Evolutionary conservation across 2,329 filamentous ascomycete species (phyloP).

Genomic region (Myriosclerotinia scirpicola): DNA sequence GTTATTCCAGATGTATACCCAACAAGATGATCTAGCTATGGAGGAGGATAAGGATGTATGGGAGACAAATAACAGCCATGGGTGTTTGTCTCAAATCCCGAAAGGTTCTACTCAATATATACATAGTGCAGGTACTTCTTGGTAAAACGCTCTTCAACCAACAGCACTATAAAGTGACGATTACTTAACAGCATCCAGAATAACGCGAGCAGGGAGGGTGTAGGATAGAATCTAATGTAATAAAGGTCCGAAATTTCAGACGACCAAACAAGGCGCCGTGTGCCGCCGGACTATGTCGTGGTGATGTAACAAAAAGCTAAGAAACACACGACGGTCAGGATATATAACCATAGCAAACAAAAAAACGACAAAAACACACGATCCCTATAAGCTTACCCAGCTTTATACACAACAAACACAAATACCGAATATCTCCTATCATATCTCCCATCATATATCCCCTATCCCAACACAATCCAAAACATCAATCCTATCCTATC

Average conservation of each 20-base stretch:
- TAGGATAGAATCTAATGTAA: neutral
- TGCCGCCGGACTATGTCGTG: neutral
- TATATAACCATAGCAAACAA: slow-evolving; percentile 19
- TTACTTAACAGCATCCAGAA: neutral
- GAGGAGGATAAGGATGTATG: neutral
- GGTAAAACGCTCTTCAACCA: neutral
- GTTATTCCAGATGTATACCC: neutral
- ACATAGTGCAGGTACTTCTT: neutral
- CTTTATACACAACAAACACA: neutral
- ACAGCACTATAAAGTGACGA: neutral
- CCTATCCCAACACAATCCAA: too few relatives aligned
- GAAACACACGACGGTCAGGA: slow-evolving; percentile 42
- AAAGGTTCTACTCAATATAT: neutral
- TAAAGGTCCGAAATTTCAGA: neutral
- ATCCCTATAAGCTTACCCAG: neutral
- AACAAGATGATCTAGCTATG: neutral
- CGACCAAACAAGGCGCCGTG: neutral
- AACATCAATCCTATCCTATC: too few relatives aligned
- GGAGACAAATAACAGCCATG: neutral
- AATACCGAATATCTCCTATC: too few relatives aligned
- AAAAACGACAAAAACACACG: neutral
- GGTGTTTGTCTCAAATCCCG: neutral
- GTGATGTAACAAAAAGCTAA: neutral
- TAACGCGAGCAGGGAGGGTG: too few relatives aligned
- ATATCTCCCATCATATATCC: too few relatives aligned